phyloP scores from a whole-genome alignment of 2,329 filamentous ascomycete genomes.

The Bipolaris oryzae region DNA sequence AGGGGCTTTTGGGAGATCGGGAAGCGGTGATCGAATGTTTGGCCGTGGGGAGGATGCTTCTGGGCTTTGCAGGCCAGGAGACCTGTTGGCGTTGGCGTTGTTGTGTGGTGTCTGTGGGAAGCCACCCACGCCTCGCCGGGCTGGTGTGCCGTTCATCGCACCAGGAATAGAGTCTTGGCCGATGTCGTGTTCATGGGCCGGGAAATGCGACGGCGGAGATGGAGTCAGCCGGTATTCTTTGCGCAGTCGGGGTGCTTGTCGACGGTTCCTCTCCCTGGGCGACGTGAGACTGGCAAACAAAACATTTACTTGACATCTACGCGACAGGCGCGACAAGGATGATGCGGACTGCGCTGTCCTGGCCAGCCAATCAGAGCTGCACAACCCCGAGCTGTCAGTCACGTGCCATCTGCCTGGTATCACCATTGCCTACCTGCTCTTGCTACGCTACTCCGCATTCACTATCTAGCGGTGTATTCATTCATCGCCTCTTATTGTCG shows the following conservation, averaged over 20 bases:
- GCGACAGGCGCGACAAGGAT: slow-evolving; percentile 34
- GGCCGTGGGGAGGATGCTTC: slow-evolving; percentile 35
- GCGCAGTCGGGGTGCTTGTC: slow-evolving; percentile 10
- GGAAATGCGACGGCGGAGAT: not conserved
- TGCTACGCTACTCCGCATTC: not conserved
- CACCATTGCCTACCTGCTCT: slow-evolving; percentile 8
- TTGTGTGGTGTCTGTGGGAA: slow-evolving; percentile 74
- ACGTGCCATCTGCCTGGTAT: slow-evolving; percentile 10
- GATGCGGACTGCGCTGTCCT: slow-evolving; percentile 19
- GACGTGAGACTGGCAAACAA: slow-evolving; percentile 30
- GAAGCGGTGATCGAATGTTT: slow-evolving; percentile 44
- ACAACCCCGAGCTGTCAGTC: slow-evolving; percentile 15
- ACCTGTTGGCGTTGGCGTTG: slow-evolving; percentile 53
- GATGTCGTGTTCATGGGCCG: slow-evolving; percentile 29
- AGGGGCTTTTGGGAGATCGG: slow-evolving; percentile 38
- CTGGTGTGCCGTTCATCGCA: slow-evolving; percentile 82
- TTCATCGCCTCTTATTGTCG: slow-evolving; percentile 1
- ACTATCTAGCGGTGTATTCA: not conserved
- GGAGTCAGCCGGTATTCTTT: not conserved
- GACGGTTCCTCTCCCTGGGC: slow-evolving; percentile 11
- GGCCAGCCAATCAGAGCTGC: slow-evolving; percentile 26
- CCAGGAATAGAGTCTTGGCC: slow-evolving; percentile 42
- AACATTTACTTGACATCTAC: slow-evolving; percentile 30
- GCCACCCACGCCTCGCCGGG: slow-evolving; percentile 74
- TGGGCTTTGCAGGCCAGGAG: slow-evolving; percentile 33